Percentiles rank a stretch among this genome's conserved stretches.
Conservation (phyloP, 1,284 basidiomycete species). For the Apiotrichum mycotoxinovorans region DNA sequence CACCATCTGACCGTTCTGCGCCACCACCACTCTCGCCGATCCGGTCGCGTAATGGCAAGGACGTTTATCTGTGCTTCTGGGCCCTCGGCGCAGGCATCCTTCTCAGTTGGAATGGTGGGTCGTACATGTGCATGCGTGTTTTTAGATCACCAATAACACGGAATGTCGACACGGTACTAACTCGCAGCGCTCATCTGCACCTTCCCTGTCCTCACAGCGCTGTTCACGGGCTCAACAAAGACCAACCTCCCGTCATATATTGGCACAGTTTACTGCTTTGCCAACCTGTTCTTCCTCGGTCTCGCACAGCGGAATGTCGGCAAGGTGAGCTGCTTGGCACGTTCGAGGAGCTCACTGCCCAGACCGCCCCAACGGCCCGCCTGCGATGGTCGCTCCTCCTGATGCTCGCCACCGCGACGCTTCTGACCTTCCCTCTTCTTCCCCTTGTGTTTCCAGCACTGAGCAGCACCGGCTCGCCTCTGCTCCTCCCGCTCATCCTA, state of each 20-base stretch:
- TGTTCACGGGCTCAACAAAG: constrained; percentile 32
- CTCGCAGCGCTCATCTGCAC: constrained; percentile 46
- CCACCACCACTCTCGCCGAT: neutral
- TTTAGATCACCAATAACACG: too few relatives aligned
- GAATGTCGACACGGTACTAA: neutral
- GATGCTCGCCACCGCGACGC: constrained; percentile 26
- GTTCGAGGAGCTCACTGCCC: constrained; percentile 6
- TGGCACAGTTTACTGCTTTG: constrained; percentile 44
- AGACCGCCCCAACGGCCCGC: constrained; percentile 37
- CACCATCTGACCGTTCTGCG: neutral
- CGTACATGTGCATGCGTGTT: neutral
- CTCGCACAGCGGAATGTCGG: constrained; percentile 42
- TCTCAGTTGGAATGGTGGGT: constrained; percentile 49
- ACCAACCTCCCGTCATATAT: constrained; percentile 42
- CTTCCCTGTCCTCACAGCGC: constrained; percentile 38
- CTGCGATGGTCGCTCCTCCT: constrained; percentile 38
- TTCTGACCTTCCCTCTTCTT: constrained; percentile 42
- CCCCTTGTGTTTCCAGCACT: constrained; percentile 37
- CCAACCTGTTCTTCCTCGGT: constrained; percentile 47
- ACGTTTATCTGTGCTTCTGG: constrained; percentile 45
- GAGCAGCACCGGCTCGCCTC: constrained; percentile 17
- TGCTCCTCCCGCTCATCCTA: constrained; percentile 36
- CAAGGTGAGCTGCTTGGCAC: constrained; percentile 26
- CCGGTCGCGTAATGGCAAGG: constrained; percentile 1
- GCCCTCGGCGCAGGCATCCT: constrained; percentile 47